A percentile compares a stretch with the other conserved stretches of the same genome.
Evolutionary conservation across 1,139 yeast species (phyloP).

Genomic region (Hyphopichia buzzinii): DNA sequence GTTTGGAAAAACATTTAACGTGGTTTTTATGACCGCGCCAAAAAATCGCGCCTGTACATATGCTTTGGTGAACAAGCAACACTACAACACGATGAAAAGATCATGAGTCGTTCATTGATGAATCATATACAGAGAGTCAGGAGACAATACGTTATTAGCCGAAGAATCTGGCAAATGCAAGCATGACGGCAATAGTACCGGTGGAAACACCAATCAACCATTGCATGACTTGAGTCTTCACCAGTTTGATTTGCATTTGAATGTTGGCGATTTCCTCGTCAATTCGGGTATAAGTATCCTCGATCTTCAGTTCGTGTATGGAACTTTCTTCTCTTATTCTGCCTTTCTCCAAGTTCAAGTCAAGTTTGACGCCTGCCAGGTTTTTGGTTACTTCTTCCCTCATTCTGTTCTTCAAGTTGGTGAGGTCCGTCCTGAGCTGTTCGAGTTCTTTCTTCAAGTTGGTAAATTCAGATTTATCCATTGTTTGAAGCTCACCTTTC

Average conservation of each 20-base stretch:
- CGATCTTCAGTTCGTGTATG: conserved; percentile 86
- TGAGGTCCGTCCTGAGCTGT: conserved; percentile 76
- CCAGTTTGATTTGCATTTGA: conserved; percentile 91
- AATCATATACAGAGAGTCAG: no score
- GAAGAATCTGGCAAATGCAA: conserved; percentile 85
- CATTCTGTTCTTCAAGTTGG: conserved; percentile 77
- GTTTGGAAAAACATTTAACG: no score
- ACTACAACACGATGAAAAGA: no score
- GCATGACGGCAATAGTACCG: conserved; percentile 91
- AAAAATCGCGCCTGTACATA: no score
- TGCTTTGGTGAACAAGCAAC: no score
- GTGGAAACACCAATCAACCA: conserved; percentile 98
- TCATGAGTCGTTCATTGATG: no score
- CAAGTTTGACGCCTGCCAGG: conserved; percentile 86
- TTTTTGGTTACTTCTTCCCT: conserved; percentile 91
- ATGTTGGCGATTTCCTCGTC: conserved; percentile 94
- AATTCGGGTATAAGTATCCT: conserved; percentile 90
- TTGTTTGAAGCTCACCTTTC: conserved; percentile 83
- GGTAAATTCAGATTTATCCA: conserved; percentile 84
- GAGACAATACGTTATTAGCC: conserved; percentile 53
- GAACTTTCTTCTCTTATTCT: conserved; percentile 92
- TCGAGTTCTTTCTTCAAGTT: conserved; percentile 86
- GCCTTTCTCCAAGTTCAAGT: conserved; percentile 90
- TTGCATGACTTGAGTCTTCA: conserved; percentile 94
- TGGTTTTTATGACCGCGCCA: no score